phyloP scores from a whole-genome alignment of 306 rosid species.

The Ziziphus jujuba region DNA sequence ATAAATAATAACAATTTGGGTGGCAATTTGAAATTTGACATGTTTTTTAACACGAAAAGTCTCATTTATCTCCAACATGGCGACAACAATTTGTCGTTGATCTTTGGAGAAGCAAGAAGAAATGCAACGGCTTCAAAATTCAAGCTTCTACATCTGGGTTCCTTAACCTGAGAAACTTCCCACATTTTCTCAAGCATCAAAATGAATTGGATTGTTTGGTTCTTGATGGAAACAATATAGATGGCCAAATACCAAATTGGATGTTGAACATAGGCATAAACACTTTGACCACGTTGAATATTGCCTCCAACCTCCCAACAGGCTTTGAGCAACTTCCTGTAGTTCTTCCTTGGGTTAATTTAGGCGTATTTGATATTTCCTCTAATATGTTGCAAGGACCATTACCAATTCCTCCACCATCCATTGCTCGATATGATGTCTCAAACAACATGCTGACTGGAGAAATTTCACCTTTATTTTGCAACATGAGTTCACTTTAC shows the following conservation, averaged over 20 bases:
- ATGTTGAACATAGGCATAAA: not conserved
- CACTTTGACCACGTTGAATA: not conserved
- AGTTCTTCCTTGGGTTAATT: not conserved
- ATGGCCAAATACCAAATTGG: not conserved
- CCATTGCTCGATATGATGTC: fast-evolving
- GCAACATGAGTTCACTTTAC: too few relatives aligned
- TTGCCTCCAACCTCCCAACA: not conserved
- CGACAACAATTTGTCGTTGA: fast-evolving
- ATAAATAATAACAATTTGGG: not conserved
- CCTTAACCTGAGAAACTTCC: not conserved
- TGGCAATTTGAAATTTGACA: not conserved
- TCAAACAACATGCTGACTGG: not conserved
- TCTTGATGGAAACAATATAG: not conserved
- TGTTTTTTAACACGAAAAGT: not conserved
- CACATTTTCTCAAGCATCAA: not conserved
- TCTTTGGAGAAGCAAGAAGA: not conserved
- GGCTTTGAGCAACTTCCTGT: not conserved
- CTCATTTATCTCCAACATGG: not conserved
- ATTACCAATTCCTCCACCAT: not conserved
- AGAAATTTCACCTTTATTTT: not conserved
- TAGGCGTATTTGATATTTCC: not conserved
- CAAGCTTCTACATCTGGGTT: fast-evolving
- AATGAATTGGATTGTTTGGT: not conserved
- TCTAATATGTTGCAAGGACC: not conserved
- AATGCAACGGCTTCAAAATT: too few relatives aligned